Conservation (phyloP, 345 rosid genomes). For the Hypericum androsaemum region DNA sequence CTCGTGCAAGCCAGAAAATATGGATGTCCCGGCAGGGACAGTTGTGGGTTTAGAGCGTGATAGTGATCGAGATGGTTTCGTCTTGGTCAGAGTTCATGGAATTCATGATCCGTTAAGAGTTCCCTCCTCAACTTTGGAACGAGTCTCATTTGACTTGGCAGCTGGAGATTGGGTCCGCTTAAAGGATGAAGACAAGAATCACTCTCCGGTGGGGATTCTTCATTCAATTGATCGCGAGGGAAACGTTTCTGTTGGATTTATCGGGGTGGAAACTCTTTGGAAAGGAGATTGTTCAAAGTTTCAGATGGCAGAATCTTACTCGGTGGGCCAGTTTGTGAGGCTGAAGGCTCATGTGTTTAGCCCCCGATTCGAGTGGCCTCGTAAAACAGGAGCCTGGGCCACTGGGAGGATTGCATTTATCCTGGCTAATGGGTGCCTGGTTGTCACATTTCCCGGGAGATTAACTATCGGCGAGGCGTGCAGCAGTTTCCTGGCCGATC, state of each 20-base stretch:
- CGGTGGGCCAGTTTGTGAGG: slow-evolving; percentile 67
- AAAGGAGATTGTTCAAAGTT: slow-evolving; percentile 60
- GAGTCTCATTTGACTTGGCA: slow-evolving; percentile 64
- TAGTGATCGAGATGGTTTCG: slow-evolving; percentile 50
- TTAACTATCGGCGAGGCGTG: slow-evolving; percentile 43
- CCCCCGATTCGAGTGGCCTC: slow-evolving; percentile 86
- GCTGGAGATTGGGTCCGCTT: slow-evolving; percentile 89
- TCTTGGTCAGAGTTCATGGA: slow-evolving; percentile 75
- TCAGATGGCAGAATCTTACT: slow-evolving; percentile 76
- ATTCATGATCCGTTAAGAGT: slow-evolving; percentile 82
- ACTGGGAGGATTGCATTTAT: slow-evolving; percentile 65
- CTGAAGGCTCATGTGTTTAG: slow-evolving; percentile 50
- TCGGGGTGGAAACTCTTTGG: slow-evolving; percentile 73
- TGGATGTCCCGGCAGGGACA: slow-evolving; percentile 77
- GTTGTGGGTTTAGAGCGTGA: slow-evolving; percentile 63
- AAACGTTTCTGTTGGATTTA: slow-evolving; percentile 56
- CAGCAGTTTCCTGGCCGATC: slow-evolving; percentile 63
- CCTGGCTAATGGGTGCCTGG: slow-evolving; percentile 76
- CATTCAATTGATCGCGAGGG: slow-evolving; percentile 69
- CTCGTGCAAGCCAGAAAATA: slow-evolving; percentile 47
- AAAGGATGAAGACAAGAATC: slow-evolving; percentile 51
- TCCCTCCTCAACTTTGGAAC: slow-evolving; percentile 51
- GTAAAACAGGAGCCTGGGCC: slow-evolving; percentile 50
- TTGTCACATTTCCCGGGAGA: slow-evolving; percentile 67
- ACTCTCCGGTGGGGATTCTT: slow-evolving; percentile 75